Percentiles rank a stretch among this genome's conserved stretches.
These are phyloP conservation scores for Candida krabiensis DNA, from an alignment of 805 yeast species.

Conservation along the genomic window DNA sequence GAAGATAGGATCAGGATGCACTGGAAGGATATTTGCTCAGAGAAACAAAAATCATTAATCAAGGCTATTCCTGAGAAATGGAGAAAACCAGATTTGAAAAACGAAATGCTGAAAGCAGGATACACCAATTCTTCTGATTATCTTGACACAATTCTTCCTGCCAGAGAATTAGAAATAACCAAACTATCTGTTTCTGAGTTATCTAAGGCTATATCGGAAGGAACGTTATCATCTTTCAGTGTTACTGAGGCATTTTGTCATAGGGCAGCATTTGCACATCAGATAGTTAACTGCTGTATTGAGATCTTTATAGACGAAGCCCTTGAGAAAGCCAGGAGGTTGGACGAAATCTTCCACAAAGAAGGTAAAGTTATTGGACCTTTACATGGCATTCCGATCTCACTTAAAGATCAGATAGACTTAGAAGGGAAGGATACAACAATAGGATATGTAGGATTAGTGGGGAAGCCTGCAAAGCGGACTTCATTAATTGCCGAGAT, in stretches of 20 bases:
- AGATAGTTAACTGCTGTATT: slow-evolving; percentile 42
- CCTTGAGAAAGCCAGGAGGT: slow-evolving; percentile 49
- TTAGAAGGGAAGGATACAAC: slow-evolving; percentile 49
- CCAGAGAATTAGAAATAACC: slow-evolving; percentile 41
- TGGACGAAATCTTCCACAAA: slow-evolving; percentile 50
- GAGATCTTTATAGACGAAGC: slow-evolving; percentile 60
- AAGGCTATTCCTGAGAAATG: slow-evolving; percentile 42
- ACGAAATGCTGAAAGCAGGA: slow-evolving; percentile 33
- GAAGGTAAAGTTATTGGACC: slow-evolving; percentile 57
- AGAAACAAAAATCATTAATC: slow-evolving; percentile 8
- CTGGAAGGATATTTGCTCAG: slow-evolving; percentile 12
- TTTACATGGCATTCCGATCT: slow-evolving; percentile 62
- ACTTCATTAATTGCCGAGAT: slow-evolving; percentile 37
- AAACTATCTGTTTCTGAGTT: slow-evolving; percentile 10
- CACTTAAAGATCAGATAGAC: slow-evolving; percentile 44
- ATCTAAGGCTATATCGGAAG: slow-evolving; percentile 27
- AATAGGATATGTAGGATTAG: slow-evolving; percentile 46
- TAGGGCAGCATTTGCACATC: slow-evolving; percentile 59
- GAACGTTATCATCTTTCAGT: slow-evolving; percentile 41
- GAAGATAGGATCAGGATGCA: no score
- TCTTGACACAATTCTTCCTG: slow-evolving; percentile 35
- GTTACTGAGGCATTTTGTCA: slow-evolving; percentile 58
- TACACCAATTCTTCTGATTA: slow-evolving; percentile 41
- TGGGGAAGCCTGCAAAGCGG: slow-evolving; percentile 33
- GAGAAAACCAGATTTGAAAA: slow-evolving; percentile 36